These are phyloP conservation scores for Neofusicoccum kwambonambiense DNA, from an alignment of 2,329 filamentous ascomycete genomes.

Conservation along the genomic window DNA sequence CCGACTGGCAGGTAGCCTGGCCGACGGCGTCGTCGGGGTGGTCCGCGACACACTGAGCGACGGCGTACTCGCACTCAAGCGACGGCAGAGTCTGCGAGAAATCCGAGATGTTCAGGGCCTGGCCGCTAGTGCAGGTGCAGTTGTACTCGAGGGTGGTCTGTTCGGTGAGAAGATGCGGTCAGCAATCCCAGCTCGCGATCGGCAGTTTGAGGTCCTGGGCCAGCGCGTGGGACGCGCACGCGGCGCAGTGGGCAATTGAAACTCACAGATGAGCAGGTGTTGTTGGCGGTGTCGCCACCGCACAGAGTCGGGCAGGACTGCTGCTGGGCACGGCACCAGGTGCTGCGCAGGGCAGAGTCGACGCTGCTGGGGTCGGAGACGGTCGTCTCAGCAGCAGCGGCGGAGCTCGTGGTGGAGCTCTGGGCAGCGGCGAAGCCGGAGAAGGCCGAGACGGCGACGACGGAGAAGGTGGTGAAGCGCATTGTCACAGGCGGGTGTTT, in stretches of 20 bases:
- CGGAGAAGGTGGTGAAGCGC: slow-evolving; percentile 17
- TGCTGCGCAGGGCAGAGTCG: slow-evolving; percentile 32
- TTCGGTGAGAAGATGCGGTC: slow-evolving; percentile 21
- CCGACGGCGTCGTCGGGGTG: slow-evolving; percentile 45
- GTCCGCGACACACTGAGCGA: slow-evolving; percentile 45
- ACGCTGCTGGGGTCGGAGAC: slow-evolving; percentile 39
- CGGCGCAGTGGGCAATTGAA: neutral
- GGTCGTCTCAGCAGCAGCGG: neutral
- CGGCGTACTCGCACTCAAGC: slow-evolving; percentile 18
- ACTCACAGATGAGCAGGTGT: slow-evolving; percentile 59
- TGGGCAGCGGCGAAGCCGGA: slow-evolving; percentile 11
- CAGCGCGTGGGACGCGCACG: neutral
- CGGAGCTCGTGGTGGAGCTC: slow-evolving; percentile 1
- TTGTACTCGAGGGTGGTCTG: slow-evolving; percentile 53
- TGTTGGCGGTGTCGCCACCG: slow-evolving; percentile 48
- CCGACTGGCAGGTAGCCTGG: slow-evolving; percentile 47
- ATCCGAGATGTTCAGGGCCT: slow-evolving; percentile 53
- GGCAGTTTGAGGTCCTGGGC: neutral
- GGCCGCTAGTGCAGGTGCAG: slow-evolving; percentile 59
- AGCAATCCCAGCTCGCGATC: slow-evolving; percentile 21
- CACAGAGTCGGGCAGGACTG: slow-evolving; percentile 63
- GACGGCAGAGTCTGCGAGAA: slow-evolving; percentile 59
- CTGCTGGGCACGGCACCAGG: slow-evolving; percentile 59
- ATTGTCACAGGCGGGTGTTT: slow-evolving; percentile 2
- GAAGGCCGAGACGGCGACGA: slow-evolving; percentile 12